phyloP scores from a whole-genome alignment of 139 green algal genomes.

The Raphidocelis subcapitata region DNA sequence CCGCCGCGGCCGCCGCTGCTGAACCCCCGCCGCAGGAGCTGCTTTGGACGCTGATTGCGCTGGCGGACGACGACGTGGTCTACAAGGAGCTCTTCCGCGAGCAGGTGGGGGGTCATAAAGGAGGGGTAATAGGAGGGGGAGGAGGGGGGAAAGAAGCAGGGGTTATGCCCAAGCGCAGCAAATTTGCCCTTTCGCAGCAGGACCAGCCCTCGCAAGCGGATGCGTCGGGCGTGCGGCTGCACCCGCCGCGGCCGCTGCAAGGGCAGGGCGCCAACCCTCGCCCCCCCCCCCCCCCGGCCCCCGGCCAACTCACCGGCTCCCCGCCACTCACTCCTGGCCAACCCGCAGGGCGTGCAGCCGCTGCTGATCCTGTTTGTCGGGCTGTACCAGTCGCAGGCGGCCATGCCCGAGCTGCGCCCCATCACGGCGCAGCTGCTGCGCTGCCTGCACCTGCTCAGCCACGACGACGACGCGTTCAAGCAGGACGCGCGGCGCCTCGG shows the following conservation, averaged over 20 bases:
- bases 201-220: no score
- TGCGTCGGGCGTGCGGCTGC: no score
- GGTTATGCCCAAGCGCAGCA: no score
- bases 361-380: slow-evolving; percentile 25
- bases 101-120: background rate
- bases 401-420: slow-evolving; percentile 21
- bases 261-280: background rate
- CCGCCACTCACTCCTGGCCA: background rate
- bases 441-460: slow-evolving; percentile 36
- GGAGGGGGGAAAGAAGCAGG: no score
- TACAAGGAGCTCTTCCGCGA: slow-evolving; percentile 26
- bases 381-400: slow-evolving; percentile 31
- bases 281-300: no score
- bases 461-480: slow-evolving; percentile 29
- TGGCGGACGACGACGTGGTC: slow-evolving; percentile 32
- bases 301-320: no score
- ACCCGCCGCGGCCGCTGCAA: no score
- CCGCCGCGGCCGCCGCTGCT: background rate
- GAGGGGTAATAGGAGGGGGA: background rate
- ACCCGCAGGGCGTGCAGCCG: slow-evolving; percentile 5
- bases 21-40: slow-evolving; percentile 22
- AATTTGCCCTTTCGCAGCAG: no score
- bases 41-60: slow-evolving; percentile 33
- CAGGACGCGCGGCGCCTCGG: slow-evolving; percentile 13
- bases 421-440: slow-evolving; percentile 31